Conservation (phyloP, 2,329 filamentous ascomycete species). For the Cordyceps tenuipes region DNA sequence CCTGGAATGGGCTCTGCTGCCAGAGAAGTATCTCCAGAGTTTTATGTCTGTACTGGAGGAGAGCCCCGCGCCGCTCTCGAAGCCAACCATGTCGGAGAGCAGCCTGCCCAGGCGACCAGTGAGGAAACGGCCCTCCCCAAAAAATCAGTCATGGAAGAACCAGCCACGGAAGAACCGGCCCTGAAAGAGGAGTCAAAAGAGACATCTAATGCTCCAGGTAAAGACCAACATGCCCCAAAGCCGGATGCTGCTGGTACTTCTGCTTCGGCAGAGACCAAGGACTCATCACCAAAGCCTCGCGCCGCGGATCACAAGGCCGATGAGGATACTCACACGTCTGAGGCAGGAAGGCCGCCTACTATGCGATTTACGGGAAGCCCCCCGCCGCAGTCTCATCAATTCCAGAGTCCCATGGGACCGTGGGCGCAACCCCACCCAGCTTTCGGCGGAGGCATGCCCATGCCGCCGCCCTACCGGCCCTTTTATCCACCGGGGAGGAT, state of each 20-base stretch:
- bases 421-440: background rate
- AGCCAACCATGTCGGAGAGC: background rate
- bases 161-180: background rate
- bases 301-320: background rate
- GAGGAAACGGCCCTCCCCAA: background rate
- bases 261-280: background rate
- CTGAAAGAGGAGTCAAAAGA: background rate
- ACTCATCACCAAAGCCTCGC: background rate
- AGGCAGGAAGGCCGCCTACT: background rate
- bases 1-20: background rate
- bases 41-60: background rate
- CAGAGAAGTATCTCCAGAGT: constrained; percentile 2
- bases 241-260: background rate
- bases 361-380: background rate
- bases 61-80: background rate
- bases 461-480: background rate
- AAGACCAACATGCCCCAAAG: background rate
- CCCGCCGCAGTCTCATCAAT: background rate
- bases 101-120: background rate
- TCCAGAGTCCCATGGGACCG: background rate
- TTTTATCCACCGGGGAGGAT: background rate
- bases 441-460: background rate
- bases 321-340: background rate
- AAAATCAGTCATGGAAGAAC: background rate
- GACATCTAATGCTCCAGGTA: background rate